phyloP scores from a whole-genome alignment of 2,329 filamentous ascomycete species.

The Pestalotiopsis sp. region DNA sequence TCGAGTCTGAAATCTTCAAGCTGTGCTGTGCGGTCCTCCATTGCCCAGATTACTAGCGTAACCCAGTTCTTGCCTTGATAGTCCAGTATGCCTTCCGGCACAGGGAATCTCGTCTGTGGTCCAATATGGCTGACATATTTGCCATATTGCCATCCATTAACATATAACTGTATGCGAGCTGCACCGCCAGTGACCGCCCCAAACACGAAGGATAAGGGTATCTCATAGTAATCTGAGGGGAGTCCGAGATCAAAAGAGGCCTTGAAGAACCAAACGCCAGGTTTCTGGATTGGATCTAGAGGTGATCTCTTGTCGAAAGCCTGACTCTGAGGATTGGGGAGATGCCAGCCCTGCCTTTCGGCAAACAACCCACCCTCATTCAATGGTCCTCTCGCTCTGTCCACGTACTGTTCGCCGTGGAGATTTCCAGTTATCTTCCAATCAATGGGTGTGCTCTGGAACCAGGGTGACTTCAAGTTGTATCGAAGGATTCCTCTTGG shows the following conservation, averaged over 20 bases:
- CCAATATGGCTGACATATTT: constrained; percentile 66
- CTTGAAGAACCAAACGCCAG: constrained; percentile 61
- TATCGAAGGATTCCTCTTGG: constrained; percentile 66
- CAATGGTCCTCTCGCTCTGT: constrained; percentile 61
- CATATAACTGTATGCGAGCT: constrained; percentile 70
- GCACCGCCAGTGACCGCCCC: constrained; percentile 37
- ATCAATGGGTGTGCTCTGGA: constrained; percentile 42
- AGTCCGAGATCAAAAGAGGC: constrained; percentile 57
- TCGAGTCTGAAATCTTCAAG: constrained; percentile 51
- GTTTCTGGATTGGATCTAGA: constrained; percentile 29
- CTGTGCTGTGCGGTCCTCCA: constrained; percentile 49
- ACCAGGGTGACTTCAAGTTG: constrained; percentile 46
- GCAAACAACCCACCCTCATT: constrained; percentile 68
- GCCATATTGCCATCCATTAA: constrained; percentile 53
- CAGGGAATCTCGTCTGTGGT: constrained; percentile 70
- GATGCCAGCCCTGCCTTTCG: constrained; percentile 64
- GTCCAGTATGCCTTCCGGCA: constrained; percentile 73
- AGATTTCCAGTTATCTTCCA: constrained; percentile 74
- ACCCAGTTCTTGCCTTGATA: constrained; percentile 72
- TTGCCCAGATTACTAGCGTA: constrained; percentile 64
- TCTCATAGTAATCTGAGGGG: constrained; percentile 53
- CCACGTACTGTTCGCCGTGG: constrained; percentile 63
- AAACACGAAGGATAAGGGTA: constrained; percentile 63
- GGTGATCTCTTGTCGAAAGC: constrained; percentile 46
- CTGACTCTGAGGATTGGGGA: constrained; percentile 51